Evolutionary conservation across 1,284 basidiomycete species (phyloP).

Genomic region (Neotropicomus parvogracilis): DNA sequence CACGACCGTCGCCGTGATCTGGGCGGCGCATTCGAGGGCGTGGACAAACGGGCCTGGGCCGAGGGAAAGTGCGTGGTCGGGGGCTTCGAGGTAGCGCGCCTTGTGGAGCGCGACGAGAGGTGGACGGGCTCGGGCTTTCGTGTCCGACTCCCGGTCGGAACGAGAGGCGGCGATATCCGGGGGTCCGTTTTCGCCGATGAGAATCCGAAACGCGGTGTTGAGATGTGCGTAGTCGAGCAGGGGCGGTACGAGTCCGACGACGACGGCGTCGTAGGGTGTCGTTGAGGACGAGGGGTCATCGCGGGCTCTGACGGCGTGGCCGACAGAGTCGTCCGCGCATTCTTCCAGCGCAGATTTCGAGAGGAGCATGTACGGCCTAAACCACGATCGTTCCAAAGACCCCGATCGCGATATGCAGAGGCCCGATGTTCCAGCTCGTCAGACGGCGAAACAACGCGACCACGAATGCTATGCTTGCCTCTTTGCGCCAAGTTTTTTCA

Average conservation of each 20-base stretch:
- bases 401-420: background rate
- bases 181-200: constrained; percentile 34
- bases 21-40: constrained; percentile 57
- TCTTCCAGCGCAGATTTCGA: constrained; percentile 57
- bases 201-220: constrained; percentile 65
- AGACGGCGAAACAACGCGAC: background rate
- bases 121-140: background rate
- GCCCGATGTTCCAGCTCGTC: too few species aligned
- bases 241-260: constrained; percentile 61
- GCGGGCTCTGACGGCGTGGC: background rate
- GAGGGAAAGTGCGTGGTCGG: constrained; percentile 52
- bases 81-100: constrained; percentile 45
- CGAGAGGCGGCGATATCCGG: too few species aligned
- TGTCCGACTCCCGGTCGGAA: background rate
- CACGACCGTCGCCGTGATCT: constrained; percentile 49
- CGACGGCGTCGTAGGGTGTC: constrained; percentile 53
- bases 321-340: constrained; percentile 25
- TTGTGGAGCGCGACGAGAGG: constrained; percentile 58
- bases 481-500: constrained; percentile 40
- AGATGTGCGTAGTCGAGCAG: constrained; percentile 54
- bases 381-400: background rate
- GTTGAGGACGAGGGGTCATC: background rate
- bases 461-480: constrained; percentile 33
- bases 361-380: constrained; percentile 52
- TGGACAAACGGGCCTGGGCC: constrained; percentile 69